Evolutionary conservation across 176 grass and related monocot species (phyloP), one percentile per base, ranked within the genome.

Genomic region (Oropetium thomaeum): DNA sequence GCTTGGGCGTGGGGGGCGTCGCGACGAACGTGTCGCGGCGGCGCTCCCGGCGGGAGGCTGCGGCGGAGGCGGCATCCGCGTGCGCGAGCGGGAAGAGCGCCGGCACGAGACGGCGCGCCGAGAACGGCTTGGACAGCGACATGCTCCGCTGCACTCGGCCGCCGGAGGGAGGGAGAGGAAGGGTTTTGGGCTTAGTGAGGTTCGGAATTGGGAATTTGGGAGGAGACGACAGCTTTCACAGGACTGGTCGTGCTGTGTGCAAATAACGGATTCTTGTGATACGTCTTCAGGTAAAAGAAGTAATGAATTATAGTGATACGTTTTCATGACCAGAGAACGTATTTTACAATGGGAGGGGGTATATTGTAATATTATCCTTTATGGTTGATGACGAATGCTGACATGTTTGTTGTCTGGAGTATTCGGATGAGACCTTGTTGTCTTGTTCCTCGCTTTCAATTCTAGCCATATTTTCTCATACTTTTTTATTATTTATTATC

Each of bases 91-190:
- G 86, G 87, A 90, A 87, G 62, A 84, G 90, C 54, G 69, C 73
- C 49, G 87, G 90, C 22, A 79, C 48, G 39, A 93, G 87, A 68
- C 79, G 79, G 60, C 79, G 85, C 34, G 78, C 69, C 10, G 81
- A 62, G 47, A 93, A 25, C 9, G 82, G 57, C 83, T 88, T 90
- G 11, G 93, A 83, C 57, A 96, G 89, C 67, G 89, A 87, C 93
- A 92, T 97, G 39, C 58, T 28, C 37, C 0, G 23, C 27, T 15
- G 31, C 27, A n/a, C 34, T 34, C 44, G 69, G 64, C 22, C 22
- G 49, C 9, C 45, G 84, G 71, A 34, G 9, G 77, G 62, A 26
- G 10, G 64, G 58, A 30, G 54, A 10, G 5, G 64, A 63, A 49
- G 58, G 57, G 6, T 79, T 77, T 35, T 32, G 81, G 43, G 43